Base-by-base conservation (phyloP, 2,329 filamentous ascomycete species). In the Alternaria brassicicola region DNA sequence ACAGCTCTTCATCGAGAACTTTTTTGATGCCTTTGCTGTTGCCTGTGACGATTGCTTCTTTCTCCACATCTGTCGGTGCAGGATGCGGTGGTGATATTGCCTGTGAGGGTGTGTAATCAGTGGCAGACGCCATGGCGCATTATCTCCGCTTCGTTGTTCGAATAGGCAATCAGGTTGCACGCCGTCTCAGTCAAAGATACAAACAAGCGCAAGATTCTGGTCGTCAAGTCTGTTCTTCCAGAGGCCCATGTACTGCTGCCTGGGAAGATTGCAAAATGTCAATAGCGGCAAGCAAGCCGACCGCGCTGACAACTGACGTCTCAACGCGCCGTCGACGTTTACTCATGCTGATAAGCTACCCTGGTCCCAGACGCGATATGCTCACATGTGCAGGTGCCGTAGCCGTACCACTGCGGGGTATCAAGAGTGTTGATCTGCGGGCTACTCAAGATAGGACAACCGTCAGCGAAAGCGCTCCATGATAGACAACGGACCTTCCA, bases 1-100 rank as follows among this genome's bases (percentile, higher is more conserved):
- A 47, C 2, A 75, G 58, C 53, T 73, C 70, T 35, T 70, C 66
- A 10, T 69, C 63, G 12, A 72, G 56, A 15, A 15, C 5, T 52
- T 65, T 10, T 50, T 49, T 42, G 52, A 52, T 23, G 43, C 38
- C 19, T 53, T 53, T 23, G 55, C 57, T 21, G 4, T 57, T 50
- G 21, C 60, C 49, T 19, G 49, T 50, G 1, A 66, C 46, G 6
- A 59, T 55, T 3, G 58, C 25, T 13, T 65, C 64, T 47, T 72
- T 69, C 55, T 71, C 69, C 1, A 62, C 41, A 28, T 63, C 62
- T 33, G 38, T 26, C 2, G 46, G 4, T 46, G 43, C 43, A 2
- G 30, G 2, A 33, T 23, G 13, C 4, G 19, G 5, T 13, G 43
- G 10, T 4, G 36, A 39, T 8, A 23, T 23, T 3, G 19, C 10